These are phyloP conservation scores for Ormosia emarginata DNA, from an alignment of 306 rosid genomes.

Conservation along the genomic window DNA sequence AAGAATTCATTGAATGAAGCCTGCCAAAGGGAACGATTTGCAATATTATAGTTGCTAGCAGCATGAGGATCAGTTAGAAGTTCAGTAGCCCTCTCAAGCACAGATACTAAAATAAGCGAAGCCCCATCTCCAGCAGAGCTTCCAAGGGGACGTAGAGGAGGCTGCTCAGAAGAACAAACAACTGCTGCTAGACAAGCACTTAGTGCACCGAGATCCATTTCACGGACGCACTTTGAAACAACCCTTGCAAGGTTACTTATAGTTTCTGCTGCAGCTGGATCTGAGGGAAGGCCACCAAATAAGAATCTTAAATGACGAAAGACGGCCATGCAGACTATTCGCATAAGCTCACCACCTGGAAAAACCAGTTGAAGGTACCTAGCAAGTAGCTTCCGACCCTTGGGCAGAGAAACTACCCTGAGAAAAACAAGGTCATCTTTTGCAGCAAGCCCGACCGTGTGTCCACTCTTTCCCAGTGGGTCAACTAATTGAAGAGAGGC, in stretches of 20 bases:
- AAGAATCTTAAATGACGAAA: constrained; percentile 82
- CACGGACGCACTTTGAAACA: constrained; percentile 56
- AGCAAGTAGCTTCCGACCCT: constrained; percentile 83
- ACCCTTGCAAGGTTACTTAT: constrained; percentile 63
- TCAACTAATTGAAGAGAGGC: constrained; percentile 87
- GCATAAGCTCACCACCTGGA: constrained; percentile 78
- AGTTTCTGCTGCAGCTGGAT: constrained; percentile 63
- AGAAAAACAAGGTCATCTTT: constrained; percentile 85
- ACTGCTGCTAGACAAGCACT: constrained; percentile 97
- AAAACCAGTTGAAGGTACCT: constrained; percentile 66
- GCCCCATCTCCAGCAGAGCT: constrained; percentile 90
- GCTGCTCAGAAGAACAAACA: constrained; percentile 83
- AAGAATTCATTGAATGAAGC: constrained; percentile 90
- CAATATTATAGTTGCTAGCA: constrained; percentile 63
- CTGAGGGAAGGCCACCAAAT: constrained; percentile 80
- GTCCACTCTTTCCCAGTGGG: constrained; percentile 76
- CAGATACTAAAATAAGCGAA: constrained; percentile 71
- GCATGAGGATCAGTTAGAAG: constrained; percentile 76
- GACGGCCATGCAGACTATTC: constrained; percentile 91
- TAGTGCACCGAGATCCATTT: constrained; percentile 89
- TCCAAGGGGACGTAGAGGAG: constrained; percentile 95
- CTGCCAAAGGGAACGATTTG: constrained; percentile 85
- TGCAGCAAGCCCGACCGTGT: constrained; percentile 59
- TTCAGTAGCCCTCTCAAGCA: constrained; percentile 91
- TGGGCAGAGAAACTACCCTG: constrained; percentile 77